phyloP scores from a whole-genome alignment of 176 grass and related monocot species.

The Raddia guianensis region DNA sequence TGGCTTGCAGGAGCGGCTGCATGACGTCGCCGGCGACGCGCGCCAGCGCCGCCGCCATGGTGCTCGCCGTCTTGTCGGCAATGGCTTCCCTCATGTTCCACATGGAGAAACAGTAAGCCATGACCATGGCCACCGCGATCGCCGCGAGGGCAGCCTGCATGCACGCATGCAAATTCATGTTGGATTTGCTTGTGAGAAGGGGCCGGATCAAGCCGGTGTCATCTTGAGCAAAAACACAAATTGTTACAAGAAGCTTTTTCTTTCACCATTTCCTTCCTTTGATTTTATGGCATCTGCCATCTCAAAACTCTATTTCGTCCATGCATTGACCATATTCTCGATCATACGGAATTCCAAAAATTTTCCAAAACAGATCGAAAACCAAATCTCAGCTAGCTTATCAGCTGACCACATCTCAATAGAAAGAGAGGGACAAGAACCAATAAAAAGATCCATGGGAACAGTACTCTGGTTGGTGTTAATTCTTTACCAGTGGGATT shows the following conservation, averaged over 20 bases:
- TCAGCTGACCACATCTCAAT: not conserved
- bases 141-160: slow-evolving; percentile 2
- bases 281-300: not conserved
- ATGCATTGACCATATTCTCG: not conserved
- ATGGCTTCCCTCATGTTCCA: not conserved
- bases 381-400: not conserved
- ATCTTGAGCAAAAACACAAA: not conserved
- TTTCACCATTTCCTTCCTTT: no score
- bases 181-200: no score
- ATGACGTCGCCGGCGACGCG: slow-evolving; percentile 28
- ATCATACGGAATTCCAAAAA: not conserved
- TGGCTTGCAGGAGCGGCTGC: slow-evolving; percentile 13
- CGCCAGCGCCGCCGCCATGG: not conserved
- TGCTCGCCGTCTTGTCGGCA: not conserved
- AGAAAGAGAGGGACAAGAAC: no score
- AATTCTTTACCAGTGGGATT: slow-evolving; percentile 23
- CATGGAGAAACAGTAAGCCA: not conserved
- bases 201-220: no score
- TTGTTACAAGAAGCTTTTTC: not conserved
- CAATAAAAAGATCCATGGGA: not conserved
- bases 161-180: not conserved
- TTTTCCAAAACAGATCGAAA: not conserved
- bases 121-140: no score
- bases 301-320: not conserved
- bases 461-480: not conserved